phyloP scores from a whole-genome alignment of 2,329 filamentous ascomycete genomes.

The Trichoderma sp. region DNA sequence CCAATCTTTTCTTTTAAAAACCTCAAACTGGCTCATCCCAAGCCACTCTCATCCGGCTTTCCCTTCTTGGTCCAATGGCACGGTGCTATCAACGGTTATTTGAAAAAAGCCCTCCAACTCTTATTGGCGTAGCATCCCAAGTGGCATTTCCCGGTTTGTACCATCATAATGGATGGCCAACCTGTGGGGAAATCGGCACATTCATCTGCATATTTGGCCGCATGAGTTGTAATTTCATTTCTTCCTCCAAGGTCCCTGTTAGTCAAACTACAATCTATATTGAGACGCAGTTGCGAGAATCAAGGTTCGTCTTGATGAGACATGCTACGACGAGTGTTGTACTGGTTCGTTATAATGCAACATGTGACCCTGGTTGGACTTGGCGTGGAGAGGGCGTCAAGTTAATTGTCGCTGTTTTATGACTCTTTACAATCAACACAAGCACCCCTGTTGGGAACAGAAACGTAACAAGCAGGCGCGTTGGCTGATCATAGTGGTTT shows the following conservation, averaged over 20 bases:
- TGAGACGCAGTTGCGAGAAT: not conserved
- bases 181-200: conserved; percentile 6
- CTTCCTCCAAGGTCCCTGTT: not conserved
- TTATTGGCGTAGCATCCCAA: not conserved
- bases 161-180: not conserved
- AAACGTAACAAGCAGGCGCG: not conserved
- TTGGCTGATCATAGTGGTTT: not conserved
- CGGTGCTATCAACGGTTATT: conserved; percentile 14
- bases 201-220: not conserved
- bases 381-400: not conserved
- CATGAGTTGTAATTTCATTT: not conserved
- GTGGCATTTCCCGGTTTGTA: not conserved
- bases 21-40: not conserved
- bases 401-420: not conserved
- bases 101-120: conserved; percentile 8
- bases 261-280: not conserved
- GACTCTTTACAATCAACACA: not conserved
- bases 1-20: not conserved
- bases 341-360: not conserved
- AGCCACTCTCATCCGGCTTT: not conserved
- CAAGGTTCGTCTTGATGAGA: not conserved
- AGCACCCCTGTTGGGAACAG: not conserved
- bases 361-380: not conserved
- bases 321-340: not conserved
- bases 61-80: not conserved